phyloP scores from a whole-genome alignment of 345 rosid species.

The Populus euphratica region DNA sequence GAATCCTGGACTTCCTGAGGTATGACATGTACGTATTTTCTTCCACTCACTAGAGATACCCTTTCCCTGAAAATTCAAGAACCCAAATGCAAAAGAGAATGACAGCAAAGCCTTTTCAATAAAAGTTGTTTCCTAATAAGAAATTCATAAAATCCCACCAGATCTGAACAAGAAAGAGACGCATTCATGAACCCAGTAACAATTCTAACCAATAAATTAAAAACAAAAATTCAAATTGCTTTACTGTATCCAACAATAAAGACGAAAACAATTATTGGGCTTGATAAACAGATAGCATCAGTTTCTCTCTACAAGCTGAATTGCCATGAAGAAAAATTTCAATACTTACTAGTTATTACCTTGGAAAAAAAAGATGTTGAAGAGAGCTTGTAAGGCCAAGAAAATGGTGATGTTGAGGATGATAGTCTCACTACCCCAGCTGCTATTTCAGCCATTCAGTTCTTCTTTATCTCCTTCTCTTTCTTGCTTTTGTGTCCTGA shows the following conservation, averaged over 20 bases:
- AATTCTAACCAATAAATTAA: background rate
- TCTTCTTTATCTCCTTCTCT: background rate
- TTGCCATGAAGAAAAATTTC: background rate
- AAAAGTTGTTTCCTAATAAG: background rate
- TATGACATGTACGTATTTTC: background rate
- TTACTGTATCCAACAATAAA: background rate
- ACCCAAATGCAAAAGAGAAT: background rate
- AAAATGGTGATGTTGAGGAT: background rate
- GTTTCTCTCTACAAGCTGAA: background rate
- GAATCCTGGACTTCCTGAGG: background rate
- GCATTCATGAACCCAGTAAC: no score
- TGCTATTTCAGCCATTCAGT: conserved; percentile 22
- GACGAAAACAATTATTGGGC: background rate
- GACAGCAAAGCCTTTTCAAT: background rate
- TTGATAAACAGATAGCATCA: background rate
- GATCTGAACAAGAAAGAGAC: background rate
- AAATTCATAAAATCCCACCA: background rate
- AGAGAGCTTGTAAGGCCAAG: conserved; percentile 11
- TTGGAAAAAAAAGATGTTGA: background rate
- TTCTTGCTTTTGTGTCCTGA: background rate
- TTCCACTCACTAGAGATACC: background rate
- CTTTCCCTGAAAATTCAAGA: background rate
- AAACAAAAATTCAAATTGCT: background rate
- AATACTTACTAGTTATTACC: background rate
- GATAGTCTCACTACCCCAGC: background rate